phyloP scores from a whole-genome alignment of 108 stramenopile species.

The Epithemia pelagica region DNA sequence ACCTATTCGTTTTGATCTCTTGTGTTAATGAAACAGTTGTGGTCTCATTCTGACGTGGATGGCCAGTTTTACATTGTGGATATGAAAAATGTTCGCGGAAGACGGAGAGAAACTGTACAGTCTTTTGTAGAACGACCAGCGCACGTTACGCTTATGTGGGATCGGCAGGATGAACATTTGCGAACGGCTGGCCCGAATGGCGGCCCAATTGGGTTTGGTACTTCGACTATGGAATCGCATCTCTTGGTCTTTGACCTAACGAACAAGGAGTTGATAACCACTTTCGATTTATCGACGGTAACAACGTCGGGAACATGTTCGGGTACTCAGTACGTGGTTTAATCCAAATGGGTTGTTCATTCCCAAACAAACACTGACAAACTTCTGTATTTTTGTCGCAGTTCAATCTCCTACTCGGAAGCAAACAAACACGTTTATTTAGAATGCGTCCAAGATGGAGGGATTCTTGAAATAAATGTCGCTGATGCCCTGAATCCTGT shows the following conservation, averaged over 20 bases:
- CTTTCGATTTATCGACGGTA: neutral
- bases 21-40: constrained; percentile 7
- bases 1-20: neutral
- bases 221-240: neutral
- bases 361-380: neutral
- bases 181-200: neutral
- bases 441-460: constrained; percentile 14
- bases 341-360: neutral
- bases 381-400: neutral
- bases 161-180: neutral
- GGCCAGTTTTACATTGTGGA: constrained; percentile 17
- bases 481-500: neutral
- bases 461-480: constrained; percentile 17
- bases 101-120: neutral
- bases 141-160: neutral
- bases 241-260: neutral
- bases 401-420: constrained; percentile 12
- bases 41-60: constrained; percentile 16
- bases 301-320: neutral
- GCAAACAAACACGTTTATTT: constrained; percentile 13
- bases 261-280: neutral
- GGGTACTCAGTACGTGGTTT: neutral
- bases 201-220: neutral
- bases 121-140: neutral
- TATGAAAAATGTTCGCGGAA: constrained; percentile 4